A percentile compares a stretch with the other conserved stretches of the same genome.
These are phyloP conservation scores for Solanum rostratum DNA, from an alignment of 257 asterid genomes.

Conservation along the genomic window DNA sequence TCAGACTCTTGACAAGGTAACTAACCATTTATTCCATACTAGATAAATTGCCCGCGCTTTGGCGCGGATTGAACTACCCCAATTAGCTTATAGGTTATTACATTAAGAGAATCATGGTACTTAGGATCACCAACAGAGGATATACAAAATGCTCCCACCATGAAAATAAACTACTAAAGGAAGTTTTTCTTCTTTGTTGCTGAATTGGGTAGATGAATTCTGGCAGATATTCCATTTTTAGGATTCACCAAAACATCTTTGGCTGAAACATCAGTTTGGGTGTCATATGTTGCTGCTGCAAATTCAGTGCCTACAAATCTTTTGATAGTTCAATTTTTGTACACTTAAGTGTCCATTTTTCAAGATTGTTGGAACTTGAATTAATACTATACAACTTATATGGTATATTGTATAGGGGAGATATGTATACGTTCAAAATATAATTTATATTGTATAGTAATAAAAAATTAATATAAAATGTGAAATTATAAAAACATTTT, in stretches of 20 bases:
- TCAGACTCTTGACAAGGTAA: conserved; percentile 94
- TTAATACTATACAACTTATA: too few species aligned
- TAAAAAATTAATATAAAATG: too few species aligned
- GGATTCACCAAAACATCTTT: conserved; percentile 34
- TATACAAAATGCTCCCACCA: conserved; percentile 68
- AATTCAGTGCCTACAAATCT: conserved; percentile 41
- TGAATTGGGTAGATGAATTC: conserved; percentile 40
- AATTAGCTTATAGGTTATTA: too few species aligned
- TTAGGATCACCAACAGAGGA: conserved; percentile 42
- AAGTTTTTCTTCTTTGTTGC: conserved; percentile 9
- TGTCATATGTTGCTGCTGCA: conserved; percentile 29
- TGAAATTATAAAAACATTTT: too few species aligned
- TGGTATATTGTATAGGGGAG: too few species aligned
- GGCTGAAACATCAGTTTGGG: conserved; percentile 37
- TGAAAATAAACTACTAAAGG: conserved; percentile 67
- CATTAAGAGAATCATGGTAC: conserved; percentile 46
- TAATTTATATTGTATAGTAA: too few species aligned
- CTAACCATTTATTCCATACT: background rate
- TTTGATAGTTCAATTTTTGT: conserved; percentile 43
- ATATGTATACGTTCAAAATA: too few species aligned
- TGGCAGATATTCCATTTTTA: conserved; percentile 32
- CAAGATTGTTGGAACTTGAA: too few species aligned
- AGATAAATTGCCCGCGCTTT: too few species aligned
- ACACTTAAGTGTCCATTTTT: too few species aligned
- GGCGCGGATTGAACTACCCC: too few species aligned